These are phyloP conservation scores for Pythium guiyangense DNA, from an alignment of 352 stramenopile genomes.

Conservation along the genomic window DNA sequence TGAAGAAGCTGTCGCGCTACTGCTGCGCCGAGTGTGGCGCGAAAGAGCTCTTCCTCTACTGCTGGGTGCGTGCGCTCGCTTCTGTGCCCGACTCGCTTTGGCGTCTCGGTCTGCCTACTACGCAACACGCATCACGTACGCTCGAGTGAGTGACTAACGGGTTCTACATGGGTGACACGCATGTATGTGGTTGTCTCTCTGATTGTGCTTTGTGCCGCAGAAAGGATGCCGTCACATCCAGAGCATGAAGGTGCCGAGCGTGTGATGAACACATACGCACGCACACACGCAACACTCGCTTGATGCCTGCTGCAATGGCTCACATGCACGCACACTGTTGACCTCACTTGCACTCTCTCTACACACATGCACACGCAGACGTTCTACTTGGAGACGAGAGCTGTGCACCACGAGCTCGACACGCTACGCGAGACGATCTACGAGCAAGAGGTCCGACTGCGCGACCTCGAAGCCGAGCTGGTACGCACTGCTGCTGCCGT, in stretches of 20 bases:
- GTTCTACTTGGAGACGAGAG: constrained; percentile 53
- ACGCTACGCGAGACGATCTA: constrained; percentile 58
- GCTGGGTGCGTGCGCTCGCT: constrained; percentile 1
- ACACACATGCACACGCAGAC: constrained; percentile 22
- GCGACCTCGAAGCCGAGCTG: constrained; percentile 40
- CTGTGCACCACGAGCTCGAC: constrained; percentile 46
- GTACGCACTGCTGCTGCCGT: constrained; percentile 21
- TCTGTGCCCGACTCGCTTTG: neutral
- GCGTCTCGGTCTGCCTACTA: no score
- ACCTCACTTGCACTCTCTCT: neutral
- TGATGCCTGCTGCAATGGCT: no score
- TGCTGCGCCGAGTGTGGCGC: no score
- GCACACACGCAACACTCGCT: no score
- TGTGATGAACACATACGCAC: no score
- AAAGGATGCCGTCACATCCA: constrained; percentile 74
- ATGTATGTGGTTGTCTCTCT: neutral
- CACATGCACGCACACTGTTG: neutral
- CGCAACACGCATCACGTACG: no score
- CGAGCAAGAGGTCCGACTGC: constrained; percentile 47
- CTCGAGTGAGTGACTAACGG: no score
- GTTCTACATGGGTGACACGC: no score
- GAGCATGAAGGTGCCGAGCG: constrained; percentile 44
- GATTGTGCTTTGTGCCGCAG: constrained; percentile 12
- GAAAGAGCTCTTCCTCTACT: no score
- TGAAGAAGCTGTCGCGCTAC: constrained; percentile 54